A percentile compares a stretch with the other conserved stretches of the same genome.
These are phyloP conservation scores for Claviceps monticola DNA, from an alignment of 2,329 filamentous ascomycete species.

Conservation along the genomic window DNA sequence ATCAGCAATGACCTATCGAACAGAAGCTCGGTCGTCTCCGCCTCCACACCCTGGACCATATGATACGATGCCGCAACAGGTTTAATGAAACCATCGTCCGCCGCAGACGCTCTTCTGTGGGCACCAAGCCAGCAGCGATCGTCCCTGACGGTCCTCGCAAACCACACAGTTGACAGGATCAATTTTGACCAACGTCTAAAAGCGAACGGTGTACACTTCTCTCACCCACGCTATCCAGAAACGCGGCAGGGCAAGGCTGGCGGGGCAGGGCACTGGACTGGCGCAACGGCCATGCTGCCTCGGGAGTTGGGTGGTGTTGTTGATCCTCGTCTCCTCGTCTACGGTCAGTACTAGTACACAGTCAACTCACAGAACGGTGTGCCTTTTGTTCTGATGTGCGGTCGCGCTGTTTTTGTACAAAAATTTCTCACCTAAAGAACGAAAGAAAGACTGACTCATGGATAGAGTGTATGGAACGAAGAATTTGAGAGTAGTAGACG, in stretches of 20 bases:
- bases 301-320: conserved; percentile 11
- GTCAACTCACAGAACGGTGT: not conserved
- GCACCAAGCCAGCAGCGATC: conserved; percentile 13
- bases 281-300: conserved; percentile 13
- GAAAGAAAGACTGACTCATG: not conserved
- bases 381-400: not conserved
- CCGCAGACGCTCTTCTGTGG: conserved; percentile 18
- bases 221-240: conserved; percentile 28
- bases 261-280: conserved; percentile 13
- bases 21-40: conserved; percentile 10
- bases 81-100: conserved; percentile 10
- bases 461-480: conserved; percentile 11
- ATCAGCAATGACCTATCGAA: conserved; percentile 13
- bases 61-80: conserved; percentile 10
- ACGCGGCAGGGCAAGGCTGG: conserved; percentile 19
- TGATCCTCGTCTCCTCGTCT: conserved; percentile 6
- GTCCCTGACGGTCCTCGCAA: conserved; percentile 18
- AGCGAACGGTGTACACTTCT: conserved; percentile 5
- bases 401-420: no score
- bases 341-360: conserved; percentile 5
- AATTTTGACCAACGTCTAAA: conserved; percentile 13
- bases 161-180: conserved; percentile 20
- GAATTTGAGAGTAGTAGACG: conserved; percentile 12
- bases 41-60: conserved; percentile 13
- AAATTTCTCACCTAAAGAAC: no score